A percentile compares a stretch with the other conserved stretches of the same genome.
These are phyloP conservation scores for Cutaneotrichosporon sp. DNA, from an alignment of 1,284 basidiomycete genomes.

Conservation along the genomic window DNA sequence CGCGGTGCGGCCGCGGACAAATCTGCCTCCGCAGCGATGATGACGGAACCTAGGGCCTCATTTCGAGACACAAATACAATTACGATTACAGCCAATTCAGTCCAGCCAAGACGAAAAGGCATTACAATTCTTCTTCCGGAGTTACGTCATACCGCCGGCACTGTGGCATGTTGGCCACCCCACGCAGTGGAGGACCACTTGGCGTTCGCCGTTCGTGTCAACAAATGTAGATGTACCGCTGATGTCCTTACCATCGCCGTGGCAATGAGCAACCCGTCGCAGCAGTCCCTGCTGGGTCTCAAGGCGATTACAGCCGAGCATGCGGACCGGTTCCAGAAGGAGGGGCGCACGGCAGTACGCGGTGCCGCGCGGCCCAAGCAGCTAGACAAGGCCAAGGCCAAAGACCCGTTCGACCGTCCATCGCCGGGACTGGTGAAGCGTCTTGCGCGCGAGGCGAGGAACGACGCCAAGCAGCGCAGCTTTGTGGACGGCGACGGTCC, in stretches of 20 bases:
- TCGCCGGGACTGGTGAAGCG: conserved; percentile 44
- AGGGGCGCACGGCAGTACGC: conserved; percentile 38
- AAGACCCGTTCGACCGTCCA: conserved; percentile 41
- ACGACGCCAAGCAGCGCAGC: conserved; percentile 36
- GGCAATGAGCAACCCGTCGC: conserved; percentile 26
- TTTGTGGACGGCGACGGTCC: conserved; percentile 34
- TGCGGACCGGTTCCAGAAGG: conserved; percentile 41
- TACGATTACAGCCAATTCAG: too few species aligned
- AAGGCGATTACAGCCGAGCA: conserved; percentile 47
- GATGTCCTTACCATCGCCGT: too few species aligned
- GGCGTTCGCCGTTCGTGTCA: not conserved
- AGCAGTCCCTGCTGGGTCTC: conserved; percentile 40
- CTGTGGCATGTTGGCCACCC: conserved; percentile 9
- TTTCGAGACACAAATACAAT: too few species aligned
- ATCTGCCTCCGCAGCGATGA: too few species aligned
- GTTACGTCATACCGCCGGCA: not conserved
- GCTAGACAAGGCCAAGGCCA: conserved; percentile 20
- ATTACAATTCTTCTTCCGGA: not conserved
- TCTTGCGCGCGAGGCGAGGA: conserved; percentile 40
- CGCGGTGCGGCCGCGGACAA: too few species aligned
- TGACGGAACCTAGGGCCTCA: too few species aligned
- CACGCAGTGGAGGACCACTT: too few species aligned
- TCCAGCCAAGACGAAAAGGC: too few species aligned
- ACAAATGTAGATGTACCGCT: too few species aligned
- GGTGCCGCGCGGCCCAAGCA: conserved; percentile 20